Evolutionary conservation across 768 basidiomycete genomes (phyloP).

Genomic region (Melanogaster broomeanus): DNA sequence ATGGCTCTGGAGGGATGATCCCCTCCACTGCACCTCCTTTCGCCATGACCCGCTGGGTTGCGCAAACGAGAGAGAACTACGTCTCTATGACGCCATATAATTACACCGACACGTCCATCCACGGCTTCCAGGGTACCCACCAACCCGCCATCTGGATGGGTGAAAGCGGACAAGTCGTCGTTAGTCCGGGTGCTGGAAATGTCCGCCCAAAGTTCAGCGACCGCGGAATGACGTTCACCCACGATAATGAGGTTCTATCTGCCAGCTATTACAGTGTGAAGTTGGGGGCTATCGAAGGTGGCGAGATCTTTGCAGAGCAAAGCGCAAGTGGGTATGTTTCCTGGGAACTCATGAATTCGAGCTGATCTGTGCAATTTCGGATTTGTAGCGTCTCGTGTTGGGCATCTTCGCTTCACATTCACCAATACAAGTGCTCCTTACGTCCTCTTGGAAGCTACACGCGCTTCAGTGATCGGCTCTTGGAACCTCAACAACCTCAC

Average conservation of each 20-base stretch:
- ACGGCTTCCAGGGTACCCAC: slow-evolving; percentile 79
- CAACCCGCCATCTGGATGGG: slow-evolving; percentile 93
- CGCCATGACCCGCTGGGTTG: slow-evolving; percentile 86
- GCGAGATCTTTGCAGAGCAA: slow-evolving; percentile 56
- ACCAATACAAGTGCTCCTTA: slow-evolving; percentile 47
- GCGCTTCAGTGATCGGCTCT: slow-evolving; percentile 60
- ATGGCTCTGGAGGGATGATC: slow-evolving; percentile 77
- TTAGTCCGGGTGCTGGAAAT: slow-evolving; percentile 56
- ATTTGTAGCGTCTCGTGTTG: slow-evolving; percentile 66
- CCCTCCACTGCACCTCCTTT: slow-evolving; percentile 79
- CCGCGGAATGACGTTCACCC: slow-evolving; percentile 54
- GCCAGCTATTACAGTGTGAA: slow-evolving; percentile 59
- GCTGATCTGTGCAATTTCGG: slow-evolving; percentile 1
- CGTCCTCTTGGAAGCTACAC: slow-evolving; percentile 66
- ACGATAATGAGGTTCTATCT: slow-evolving; percentile 54
- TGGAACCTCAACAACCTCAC: slow-evolving; percentile 48
- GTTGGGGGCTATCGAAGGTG: slow-evolving; percentile 53
- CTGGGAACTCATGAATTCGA: neutral
- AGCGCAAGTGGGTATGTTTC: slow-evolving; percentile 52
- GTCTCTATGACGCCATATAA: slow-evolving; percentile 75
- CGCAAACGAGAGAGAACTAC: slow-evolving; percentile 76
- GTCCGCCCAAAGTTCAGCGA: slow-evolving; percentile 58
- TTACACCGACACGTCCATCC: slow-evolving; percentile 56
- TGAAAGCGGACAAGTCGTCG: slow-evolving; percentile 63
- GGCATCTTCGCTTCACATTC: slow-evolving; percentile 74